A percentile compares a stretch with the other conserved stretches of the same genome.
phyloP scores from a whole-genome alignment of 257 asterid species.

The Nicotiana undulata region DNA sequence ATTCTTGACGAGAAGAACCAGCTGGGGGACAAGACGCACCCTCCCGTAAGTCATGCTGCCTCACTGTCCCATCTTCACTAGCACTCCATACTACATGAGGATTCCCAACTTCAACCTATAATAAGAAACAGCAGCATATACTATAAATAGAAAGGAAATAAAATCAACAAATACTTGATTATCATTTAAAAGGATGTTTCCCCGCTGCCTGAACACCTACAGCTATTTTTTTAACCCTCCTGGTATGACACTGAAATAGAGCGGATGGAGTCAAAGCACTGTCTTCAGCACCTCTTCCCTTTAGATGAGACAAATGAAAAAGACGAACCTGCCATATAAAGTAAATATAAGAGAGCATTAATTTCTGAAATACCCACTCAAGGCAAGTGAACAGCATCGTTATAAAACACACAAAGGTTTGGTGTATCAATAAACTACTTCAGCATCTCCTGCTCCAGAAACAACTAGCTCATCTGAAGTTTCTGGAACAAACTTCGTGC shows the following conservation, averaged over 20 bases:
- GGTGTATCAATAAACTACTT: constrained; percentile 44
- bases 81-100: constrained; percentile 99
- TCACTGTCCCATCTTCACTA: constrained; percentile 98
- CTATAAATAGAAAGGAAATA: background rate
- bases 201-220: constrained; percentile 38
- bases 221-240: constrained; percentile 94
- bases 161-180: background rate
- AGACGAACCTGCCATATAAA: constrained; percentile 71
- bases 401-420: background rate
- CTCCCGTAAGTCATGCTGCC: constrained; percentile 99
- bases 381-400: background rate
- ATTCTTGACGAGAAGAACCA: constrained; percentile 89
- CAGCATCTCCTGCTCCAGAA: constrained; percentile 99
- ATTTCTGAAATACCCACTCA: background rate
- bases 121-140: constrained; percentile 5
- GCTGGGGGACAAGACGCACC: constrained; percentile 93
- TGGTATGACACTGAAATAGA: constrained; percentile 75
- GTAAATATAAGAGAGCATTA: background rate
- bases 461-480: constrained; percentile 87
- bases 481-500: constrained; percentile 92
- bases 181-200: background rate
- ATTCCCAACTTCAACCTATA: constrained; percentile 90
- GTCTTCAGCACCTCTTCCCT: constrained; percentile 45
- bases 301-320: constrained; percentile 65
- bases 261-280: constrained; percentile 54